These are phyloP conservation scores for Petunia hybrid DNA, from an alignment of 305 asterid species.

Conservation along the genomic window DNA sequence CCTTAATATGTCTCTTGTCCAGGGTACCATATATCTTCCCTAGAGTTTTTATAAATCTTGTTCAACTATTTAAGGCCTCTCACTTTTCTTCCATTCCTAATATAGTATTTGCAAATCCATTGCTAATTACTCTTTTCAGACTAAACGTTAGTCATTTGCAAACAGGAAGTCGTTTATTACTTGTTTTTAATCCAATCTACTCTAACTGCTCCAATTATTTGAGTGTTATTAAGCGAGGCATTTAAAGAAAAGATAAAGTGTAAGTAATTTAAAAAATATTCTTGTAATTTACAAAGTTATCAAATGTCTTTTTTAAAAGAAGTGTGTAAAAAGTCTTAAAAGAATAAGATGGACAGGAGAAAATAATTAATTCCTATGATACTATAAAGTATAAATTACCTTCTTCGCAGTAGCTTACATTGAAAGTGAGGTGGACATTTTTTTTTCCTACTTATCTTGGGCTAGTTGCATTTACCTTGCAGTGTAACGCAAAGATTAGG, in stretches of 20 bases:
- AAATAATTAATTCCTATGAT: too few species aligned
- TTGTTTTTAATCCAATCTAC: neutral
- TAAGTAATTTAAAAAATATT: too few species aligned
- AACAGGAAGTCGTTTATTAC: too few species aligned
- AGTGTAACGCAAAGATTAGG: neutral
- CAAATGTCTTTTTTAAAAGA: too few species aligned
- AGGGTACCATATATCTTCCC: slow-evolving; percentile 40
- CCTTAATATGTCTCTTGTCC: slow-evolving; percentile 77
- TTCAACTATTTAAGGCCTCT: neutral
- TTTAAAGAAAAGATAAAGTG: too few species aligned
- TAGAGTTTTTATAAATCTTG: neutral
- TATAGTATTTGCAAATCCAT: neutral
- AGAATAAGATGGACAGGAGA: too few species aligned
- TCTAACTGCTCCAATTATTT: neutral
- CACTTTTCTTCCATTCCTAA: neutral
- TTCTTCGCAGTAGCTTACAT: neutral
- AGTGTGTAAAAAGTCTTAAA: too few species aligned
- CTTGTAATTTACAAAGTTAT: too few species aligned
- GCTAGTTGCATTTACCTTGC: neutral
- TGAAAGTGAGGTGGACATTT: neutral
- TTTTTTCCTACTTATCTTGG: neutral
- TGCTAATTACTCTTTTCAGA: too few species aligned
- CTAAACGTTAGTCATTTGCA: too few species aligned
- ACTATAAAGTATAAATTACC: too few species aligned
- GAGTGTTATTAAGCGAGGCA: too few species aligned